Base-by-base conservation (phyloP, 352 stramenopile species). In the Phytophthora parvispora region DNA sequence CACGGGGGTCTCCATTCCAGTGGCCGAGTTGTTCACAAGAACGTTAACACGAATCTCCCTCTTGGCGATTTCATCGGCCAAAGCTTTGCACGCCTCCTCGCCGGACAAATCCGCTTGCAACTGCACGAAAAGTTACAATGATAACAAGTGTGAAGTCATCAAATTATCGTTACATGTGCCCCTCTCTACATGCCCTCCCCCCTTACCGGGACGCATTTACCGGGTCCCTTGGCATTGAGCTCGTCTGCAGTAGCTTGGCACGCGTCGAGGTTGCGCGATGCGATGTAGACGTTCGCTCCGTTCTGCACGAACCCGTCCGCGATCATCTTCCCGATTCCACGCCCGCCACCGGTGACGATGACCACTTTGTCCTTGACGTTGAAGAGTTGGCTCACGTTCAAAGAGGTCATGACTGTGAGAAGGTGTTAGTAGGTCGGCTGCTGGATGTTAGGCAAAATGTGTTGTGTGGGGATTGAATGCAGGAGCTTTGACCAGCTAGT, bases 241-340 rank as follows among this genome's bases (percentile, higher is more conserved):
- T 87, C 83, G 18, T 82, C 60, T 6, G 92, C 89, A 8, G 92
- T 92, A 32, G 87, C 67, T 36, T 86, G 49, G 63, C 88, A 98
- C 16, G 83, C 87, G 40, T 94, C 89, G 64, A 91, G 73, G 60
- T 90, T 91, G 40, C 94, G 90, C 56, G 85, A 97, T 0, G 92
- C 95, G 40, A 99, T 89, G 60, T 98, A 92, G 8, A 99, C 96
- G 72, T 94, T 98, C 55, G 93, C 93, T 60, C 93, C 88, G 53
- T 97, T 97, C 51, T 83, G 68, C 20, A 94, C 83, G 80, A 98
- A 99, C 18, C 91, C 92, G 64, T 96, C 90, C 50, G 95, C 93
- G 66, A 99, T 98, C 95, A 99, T 99, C 55, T 92, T 86, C 47
- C 97, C 97, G 71, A 99, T 98, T 40, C 97, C 97, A 34, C 91